phyloP scores from a whole-genome alignment of 2,329 filamentous ascomycete genomes.

The Geoglossum cookeanum region DNA sequence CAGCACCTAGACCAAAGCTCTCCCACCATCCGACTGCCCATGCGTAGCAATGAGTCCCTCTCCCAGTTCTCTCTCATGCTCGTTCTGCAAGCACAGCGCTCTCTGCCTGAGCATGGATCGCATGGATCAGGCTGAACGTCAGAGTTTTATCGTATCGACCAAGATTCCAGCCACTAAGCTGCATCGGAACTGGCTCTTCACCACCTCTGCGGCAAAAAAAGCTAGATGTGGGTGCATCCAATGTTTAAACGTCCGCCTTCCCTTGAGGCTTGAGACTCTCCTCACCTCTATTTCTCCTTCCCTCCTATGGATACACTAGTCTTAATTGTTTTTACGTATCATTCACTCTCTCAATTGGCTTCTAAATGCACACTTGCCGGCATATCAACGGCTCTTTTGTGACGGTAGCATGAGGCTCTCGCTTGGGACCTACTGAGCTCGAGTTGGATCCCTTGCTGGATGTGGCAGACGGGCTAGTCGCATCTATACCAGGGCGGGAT shows the following conservation, averaged over 20 bases:
- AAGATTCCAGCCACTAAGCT: background rate
- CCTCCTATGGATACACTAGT: background rate
- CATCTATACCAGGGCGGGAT: background rate
- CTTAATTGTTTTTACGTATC: background rate
- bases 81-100: background rate
- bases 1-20: background rate
- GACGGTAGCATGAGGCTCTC: background rate
- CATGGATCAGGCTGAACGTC: background rate
- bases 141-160: background rate
- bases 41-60: background rate
- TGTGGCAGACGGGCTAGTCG: background rate
- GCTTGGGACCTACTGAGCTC: background rate
- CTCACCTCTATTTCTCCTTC: background rate
- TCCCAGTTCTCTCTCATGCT: background rate
- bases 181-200: background rate
- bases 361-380: background rate
- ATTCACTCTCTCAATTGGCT: slow-evolving; percentile 1
- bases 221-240: background rate
- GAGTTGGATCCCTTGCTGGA: background rate
- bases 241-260: background rate
- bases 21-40: background rate
- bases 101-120: background rate
- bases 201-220: background rate
- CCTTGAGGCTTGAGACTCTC: background rate
- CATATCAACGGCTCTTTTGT: background rate